Evolutionary conservation across 768 basidiomycete species (phyloP).

Genomic region (Collybia sordida): DNA sequence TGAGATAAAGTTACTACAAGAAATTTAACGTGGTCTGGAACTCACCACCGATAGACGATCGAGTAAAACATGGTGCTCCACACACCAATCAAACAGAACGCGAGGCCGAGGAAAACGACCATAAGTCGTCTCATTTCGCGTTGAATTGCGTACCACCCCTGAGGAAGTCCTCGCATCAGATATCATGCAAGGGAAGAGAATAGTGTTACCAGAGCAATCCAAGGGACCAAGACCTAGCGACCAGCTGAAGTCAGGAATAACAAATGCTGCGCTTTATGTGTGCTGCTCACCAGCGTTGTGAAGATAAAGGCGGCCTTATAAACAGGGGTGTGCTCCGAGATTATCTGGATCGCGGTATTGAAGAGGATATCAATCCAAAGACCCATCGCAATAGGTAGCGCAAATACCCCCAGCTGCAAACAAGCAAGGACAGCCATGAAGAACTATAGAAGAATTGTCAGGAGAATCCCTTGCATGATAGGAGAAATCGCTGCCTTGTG

Average conservation of each 20-base stretch:
- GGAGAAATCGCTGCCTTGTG: conserved; percentile 37
- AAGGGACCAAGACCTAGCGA: conserved; percentile 46
- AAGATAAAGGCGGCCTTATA: conserved; percentile 47
- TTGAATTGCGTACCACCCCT: conserved; percentile 58
- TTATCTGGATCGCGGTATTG: conserved; percentile 40
- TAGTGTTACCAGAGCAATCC: conserved; percentile 46
- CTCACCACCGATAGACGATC: too few relatives aligned
- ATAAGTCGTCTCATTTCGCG: conserved; percentile 43
- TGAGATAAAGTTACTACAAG: conserved; percentile 21
- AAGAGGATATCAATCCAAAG: conserved; percentile 58
- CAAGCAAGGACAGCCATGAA: conserved; percentile 55
- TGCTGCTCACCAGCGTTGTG: conserved; percentile 40
- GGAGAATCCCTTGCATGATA: background rate
- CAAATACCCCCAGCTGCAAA: conserved; percentile 54
- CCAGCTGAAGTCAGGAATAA: background rate
- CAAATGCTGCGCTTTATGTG: background rate
- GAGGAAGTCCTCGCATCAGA: background rate
- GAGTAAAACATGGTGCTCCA: conserved; percentile 50
- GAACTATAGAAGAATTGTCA: conserved; percentile 29
- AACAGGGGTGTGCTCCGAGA: conserved; percentile 37
- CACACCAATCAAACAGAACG: conserved; percentile 31
- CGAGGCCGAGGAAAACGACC: conserved; percentile 40
- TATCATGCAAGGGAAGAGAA: background rate
- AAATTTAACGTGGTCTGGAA: too few relatives aligned
- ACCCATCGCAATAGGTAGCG: conserved; percentile 46